Percentiles rank a stretch among this genome's conserved stretches.
phyloP scores from a whole-genome alignment of 2,329 filamentous ascomycete species.

The Ascomycota sp. region DNA sequence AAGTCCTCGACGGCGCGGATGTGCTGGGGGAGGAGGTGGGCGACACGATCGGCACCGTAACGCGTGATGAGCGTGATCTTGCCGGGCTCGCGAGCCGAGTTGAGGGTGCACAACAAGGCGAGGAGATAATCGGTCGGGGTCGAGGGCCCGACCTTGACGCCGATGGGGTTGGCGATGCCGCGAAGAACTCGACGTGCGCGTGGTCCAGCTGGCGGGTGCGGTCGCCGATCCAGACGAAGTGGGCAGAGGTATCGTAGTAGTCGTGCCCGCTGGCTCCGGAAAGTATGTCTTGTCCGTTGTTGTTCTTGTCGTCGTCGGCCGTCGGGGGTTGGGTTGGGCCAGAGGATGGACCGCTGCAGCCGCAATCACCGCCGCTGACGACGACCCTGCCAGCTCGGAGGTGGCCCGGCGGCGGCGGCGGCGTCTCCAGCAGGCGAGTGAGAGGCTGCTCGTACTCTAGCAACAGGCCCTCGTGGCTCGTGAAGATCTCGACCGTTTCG shows the following conservation, averaged over 20 bases:
- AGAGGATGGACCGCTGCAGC: slow-evolving; percentile 12
- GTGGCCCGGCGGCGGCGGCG: slow-evolving; percentile 14
- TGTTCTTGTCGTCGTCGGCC: background rate
- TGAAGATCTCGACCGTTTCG: slow-evolving; percentile 85
- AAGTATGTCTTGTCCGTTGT: too few species aligned
- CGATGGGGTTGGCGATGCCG: slow-evolving; percentile 86
- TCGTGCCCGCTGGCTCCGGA: slow-evolving; percentile 21
- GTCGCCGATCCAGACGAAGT: slow-evolving; percentile 98
- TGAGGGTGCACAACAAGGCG: slow-evolving; percentile 62
- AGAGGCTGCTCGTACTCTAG: slow-evolving; percentile 86
- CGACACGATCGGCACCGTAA: slow-evolving; percentile 66
- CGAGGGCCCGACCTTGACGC: slow-evolving; percentile 84
- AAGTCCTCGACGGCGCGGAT: slow-evolving; percentile 76
- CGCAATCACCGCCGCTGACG: background rate
- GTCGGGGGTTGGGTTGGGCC: slow-evolving; percentile 17
- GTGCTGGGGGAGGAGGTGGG: slow-evolving; percentile 56
- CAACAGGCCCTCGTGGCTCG: slow-evolving; percentile 82
- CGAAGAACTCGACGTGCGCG: slow-evolving; percentile 92
- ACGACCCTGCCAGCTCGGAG: background rate
- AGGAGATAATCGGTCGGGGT: slow-evolving; percentile 62
- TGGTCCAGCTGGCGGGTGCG: slow-evolving; percentile 84
- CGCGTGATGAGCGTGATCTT: slow-evolving; percentile 94
- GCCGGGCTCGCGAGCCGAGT: slow-evolving; percentile 62
- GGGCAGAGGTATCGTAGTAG: slow-evolving; percentile 86
- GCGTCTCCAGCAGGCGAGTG: slow-evolving; percentile 54